phyloP scores from a whole-genome alignment of 2,329 filamentous ascomycete species.

The Didymella arachidicola region DNA sequence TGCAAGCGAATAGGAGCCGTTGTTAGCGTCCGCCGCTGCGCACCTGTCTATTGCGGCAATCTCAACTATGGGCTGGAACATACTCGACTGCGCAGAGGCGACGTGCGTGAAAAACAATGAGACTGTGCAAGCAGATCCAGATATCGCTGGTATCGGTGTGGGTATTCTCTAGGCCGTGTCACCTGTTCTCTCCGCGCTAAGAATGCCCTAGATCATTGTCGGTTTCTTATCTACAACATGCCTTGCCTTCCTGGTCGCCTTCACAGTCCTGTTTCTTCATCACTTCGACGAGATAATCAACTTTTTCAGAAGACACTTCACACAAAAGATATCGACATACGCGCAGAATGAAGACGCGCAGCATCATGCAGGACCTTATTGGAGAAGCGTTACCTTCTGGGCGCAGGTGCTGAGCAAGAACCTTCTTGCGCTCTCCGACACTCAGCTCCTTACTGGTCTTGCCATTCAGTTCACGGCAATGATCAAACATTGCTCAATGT shows the following conservation, averaged over 20 bases:
- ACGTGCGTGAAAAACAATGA: constrained; percentile 24
- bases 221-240: constrained; percentile 41
- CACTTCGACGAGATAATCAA: constrained; percentile 33
- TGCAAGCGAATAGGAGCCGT: too few species aligned
- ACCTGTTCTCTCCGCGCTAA: constrained; percentile 8
- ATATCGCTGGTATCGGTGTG: constrained; percentile 44
- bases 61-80: constrained; percentile 25
- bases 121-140: constrained; percentile 35
- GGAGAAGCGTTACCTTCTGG: constrained; percentile 42
- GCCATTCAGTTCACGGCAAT: constrained; percentile 45
- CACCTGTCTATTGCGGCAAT: background rate
- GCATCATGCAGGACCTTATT: constrained; percentile 25
- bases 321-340: constrained; percentile 24
- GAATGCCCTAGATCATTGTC: constrained; percentile 31
- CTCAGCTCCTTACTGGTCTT: constrained; percentile 42
- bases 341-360: constrained; percentile 17
- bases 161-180: background rate
- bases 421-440: constrained; percentile 42
- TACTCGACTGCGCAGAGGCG: constrained; percentile 32
- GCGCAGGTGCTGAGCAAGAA: constrained; percentile 44
- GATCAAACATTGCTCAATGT: constrained; percentile 42
- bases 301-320: constrained; percentile 25
- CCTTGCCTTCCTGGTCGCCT: constrained; percentile 39
- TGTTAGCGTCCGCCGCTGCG: background rate
- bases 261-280: constrained; percentile 41